Conservation (phyloP, 2,329 filamentous ascomycete species). For the Tolypocladium capitatum region DNA sequence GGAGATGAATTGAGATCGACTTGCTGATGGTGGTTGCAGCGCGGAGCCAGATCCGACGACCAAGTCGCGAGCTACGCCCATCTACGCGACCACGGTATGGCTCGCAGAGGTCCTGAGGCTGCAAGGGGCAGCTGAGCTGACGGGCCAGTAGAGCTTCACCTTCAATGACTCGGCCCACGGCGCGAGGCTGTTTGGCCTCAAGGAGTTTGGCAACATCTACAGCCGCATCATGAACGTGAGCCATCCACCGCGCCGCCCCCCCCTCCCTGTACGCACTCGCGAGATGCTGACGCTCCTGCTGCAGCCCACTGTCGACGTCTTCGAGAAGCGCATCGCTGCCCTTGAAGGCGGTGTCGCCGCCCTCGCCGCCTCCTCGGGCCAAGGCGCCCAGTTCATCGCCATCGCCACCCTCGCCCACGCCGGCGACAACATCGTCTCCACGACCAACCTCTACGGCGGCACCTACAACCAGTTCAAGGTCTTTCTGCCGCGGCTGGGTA, state of each 20-base stretch:
- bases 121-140: neutral
- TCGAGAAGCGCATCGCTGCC: constrained; percentile 92
- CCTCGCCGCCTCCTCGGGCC: constrained; percentile 72
- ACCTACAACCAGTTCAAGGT: constrained; percentile 98
- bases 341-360: constrained; percentile 85
- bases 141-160: constrained; percentile 52
- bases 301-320: constrained; percentile 83
- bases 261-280: neutral
- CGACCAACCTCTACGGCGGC: constrained; percentile 82
- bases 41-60: constrained; percentile 70
- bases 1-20: neutral
- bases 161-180: constrained; percentile 97
- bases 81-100: constrained; percentile 73
- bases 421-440: constrained; percentile 88
- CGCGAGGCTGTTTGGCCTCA: constrained; percentile 87
- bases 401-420: constrained; percentile 71
- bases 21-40: constrained; percentile 27
- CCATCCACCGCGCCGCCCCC: constrained; percentile 7
- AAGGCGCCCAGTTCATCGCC: constrained; percentile 85
- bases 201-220: constrained; percentile 97
- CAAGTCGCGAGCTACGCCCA: constrained; percentile 82
- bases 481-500: constrained; percentile 71
- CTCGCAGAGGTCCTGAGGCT: neutral
- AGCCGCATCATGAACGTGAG: constrained; percentile 86
- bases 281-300: neutral